A percentile compares a stretch with the other conserved stretches of the same genome.
phyloP scores from a whole-genome alignment of 805 yeast species.

The Candida sanyiensis region DNA sequence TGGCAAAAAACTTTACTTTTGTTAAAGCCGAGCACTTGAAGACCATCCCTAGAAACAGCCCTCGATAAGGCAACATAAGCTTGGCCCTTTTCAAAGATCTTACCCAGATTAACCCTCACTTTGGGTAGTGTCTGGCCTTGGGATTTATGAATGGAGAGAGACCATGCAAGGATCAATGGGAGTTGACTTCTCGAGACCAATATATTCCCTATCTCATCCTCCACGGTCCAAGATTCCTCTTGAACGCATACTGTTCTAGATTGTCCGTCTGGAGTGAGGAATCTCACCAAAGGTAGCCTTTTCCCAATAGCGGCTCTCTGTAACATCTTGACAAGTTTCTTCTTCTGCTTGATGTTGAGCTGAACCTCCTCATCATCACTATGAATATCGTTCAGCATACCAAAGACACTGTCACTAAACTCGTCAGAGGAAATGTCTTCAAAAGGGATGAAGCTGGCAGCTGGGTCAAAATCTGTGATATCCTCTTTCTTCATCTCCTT shows the following conservation, averaged over 20 bases:
- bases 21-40: slow-evolving; percentile 75
- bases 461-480: not conserved
- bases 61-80: slow-evolving; percentile 94
- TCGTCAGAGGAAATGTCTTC: slow-evolving; percentile 10
- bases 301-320: slow-evolving; percentile 40
- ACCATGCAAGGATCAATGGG: slow-evolving; percentile 94
- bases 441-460: slow-evolving; percentile 3
- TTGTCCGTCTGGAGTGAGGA: slow-evolving; percentile 62
- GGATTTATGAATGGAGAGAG: slow-evolving; percentile 89
- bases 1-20: slow-evolving; percentile 62
- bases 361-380: slow-evolving; percentile 25
- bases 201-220: slow-evolving; percentile 63
- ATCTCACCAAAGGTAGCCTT: slow-evolving; percentile 72
- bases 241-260: slow-evolving; percentile 72
- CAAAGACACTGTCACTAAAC: slow-evolving; percentile 45
- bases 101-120: slow-evolving; percentile 69
- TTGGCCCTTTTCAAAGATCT: slow-evolving; percentile 86
- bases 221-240: slow-evolving; percentile 77
- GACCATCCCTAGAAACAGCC: slow-evolving; percentile 76
- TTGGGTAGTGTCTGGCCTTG: slow-evolving; percentile 86
- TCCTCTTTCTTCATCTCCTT: slow-evolving; percentile 4
- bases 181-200: slow-evolving; percentile 72
- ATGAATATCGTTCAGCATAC: slow-evolving; percentile 32
- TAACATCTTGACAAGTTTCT: slow-evolving; percentile 36
- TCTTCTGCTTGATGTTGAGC: slow-evolving; percentile 42